phyloP scores from a whole-genome alignment of 108 stramenopile genomes.

The Aurantiochytrium sp. region DNA sequence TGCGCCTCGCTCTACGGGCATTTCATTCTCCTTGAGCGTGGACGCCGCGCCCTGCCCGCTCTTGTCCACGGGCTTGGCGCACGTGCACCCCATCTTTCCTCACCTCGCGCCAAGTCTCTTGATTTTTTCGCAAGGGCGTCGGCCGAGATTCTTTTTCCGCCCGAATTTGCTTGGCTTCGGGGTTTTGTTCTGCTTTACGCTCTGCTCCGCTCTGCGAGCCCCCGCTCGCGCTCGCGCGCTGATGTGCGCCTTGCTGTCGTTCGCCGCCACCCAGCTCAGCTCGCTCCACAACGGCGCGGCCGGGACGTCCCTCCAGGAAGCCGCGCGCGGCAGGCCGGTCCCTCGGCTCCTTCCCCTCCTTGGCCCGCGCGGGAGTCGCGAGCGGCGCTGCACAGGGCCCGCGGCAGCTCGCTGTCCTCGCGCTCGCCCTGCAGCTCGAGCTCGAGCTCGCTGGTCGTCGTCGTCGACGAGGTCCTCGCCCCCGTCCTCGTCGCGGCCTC shows the following conservation, averaged over 20 bases:
- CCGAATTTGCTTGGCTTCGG: neutral
- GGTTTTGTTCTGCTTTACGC: neutral
- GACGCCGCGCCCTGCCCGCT: too few relatives aligned
- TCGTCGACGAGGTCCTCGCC: too few relatives aligned
- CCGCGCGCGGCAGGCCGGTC: neutral
- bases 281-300: too few relatives aligned
- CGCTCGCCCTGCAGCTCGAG: neutral
- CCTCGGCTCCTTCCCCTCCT: neutral
- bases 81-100: too few relatives aligned
- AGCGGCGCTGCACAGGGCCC: neutral
- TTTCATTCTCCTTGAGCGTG: neutral
- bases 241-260: neutral
- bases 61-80: too few relatives aligned
- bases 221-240: neutral
- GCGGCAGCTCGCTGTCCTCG: neutral
- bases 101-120: too few relatives aligned
- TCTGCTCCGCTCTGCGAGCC: neutral
- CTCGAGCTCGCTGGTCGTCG: neutral
- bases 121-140: too few relatives aligned
- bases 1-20: neutral
- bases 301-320: neutral
- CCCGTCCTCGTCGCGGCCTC: too few relatives aligned
- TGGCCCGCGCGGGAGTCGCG: neutral
- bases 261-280: neutral
- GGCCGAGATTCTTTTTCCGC: too few relatives aligned